A percentile compares a stretch with the other conserved stretches of the same genome.
These are phyloP conservation scores for Cystobasidium sp. DNA, from an alignment of 1,284 basidiomycete species.

Conservation along the genomic window DNA sequence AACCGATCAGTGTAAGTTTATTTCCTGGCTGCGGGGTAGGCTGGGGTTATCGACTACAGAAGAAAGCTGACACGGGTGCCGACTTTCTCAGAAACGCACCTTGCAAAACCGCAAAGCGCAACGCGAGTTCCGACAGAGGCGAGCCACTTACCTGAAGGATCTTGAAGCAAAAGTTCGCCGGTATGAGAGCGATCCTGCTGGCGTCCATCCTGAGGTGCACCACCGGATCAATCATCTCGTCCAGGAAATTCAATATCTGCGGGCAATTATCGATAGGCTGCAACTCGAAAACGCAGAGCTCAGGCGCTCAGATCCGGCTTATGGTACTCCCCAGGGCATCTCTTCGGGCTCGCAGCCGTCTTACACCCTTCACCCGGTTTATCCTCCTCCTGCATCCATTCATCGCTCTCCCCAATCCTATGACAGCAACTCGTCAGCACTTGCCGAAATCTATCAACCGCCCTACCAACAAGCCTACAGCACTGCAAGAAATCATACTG, in stretches of 20 bases:
- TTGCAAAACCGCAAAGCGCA: conserved; percentile 46
- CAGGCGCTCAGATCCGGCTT: background rate
- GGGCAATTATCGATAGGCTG: conserved; percentile 19
- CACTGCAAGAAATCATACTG: background rate
- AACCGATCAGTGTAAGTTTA: conserved; percentile 16
- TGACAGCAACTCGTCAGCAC: background rate
- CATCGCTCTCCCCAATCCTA: background rate
- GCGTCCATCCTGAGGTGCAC: background rate
- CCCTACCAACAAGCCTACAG: background rate
- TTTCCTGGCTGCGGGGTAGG: no score
- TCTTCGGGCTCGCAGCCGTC: background rate
- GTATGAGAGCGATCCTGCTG: conserved; percentile 25
- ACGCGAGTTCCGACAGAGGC: conserved; percentile 42
- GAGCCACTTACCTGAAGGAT: conserved; percentile 41
- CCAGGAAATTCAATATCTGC: conserved; percentile 34
- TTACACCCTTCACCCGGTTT: conserved; percentile 1
- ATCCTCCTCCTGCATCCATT: background rate
- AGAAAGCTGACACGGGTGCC: background rate
- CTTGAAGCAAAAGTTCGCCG: conserved; percentile 38
- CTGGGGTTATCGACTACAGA: no score
- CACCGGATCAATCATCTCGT: conserved; percentile 4
- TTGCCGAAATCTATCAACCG: background rate
- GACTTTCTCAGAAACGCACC: conserved; percentile 36
- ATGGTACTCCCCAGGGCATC: background rate
- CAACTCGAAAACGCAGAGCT: conserved; percentile 24